Percentiles rank a stretch among this genome's conserved stretches.
These are phyloP conservation scores for Thermomyces lanuginosus DNA, from an alignment of 2,329 filamentous ascomycete genomes.

Conservation along the genomic window DNA sequence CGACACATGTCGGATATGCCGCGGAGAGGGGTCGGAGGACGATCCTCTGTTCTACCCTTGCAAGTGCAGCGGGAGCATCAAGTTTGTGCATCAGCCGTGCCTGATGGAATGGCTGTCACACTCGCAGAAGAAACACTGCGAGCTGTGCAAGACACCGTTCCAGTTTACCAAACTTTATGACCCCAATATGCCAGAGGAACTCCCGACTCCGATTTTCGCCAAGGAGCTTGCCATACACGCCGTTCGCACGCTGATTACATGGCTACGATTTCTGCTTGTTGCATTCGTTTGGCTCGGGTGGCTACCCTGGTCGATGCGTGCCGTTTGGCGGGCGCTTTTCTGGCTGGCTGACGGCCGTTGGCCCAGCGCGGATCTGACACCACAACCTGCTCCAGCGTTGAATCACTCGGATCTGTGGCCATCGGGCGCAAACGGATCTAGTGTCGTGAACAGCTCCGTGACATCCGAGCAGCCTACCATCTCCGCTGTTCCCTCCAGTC, in stretches of 20 bases:
- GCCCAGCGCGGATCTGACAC: constrained; percentile 21
- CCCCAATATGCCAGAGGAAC: constrained; percentile 72
- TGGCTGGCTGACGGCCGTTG: constrained; percentile 76
- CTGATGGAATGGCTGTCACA: constrained; percentile 98
- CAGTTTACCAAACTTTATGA: constrained; percentile 96
- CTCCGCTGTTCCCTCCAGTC: constrained; percentile 12
- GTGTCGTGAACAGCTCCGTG: constrained; percentile 9
- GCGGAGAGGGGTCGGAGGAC: constrained; percentile 63
- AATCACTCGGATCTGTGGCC: constrained; percentile 10
- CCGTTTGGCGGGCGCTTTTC: constrained; percentile 84
- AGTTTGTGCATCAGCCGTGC: constrained; percentile 94
- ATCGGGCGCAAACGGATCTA: constrained; percentile 14
- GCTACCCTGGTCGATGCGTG: constrained; percentile 79
- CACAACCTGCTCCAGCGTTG: constrained; percentile 7
- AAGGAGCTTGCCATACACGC: constrained; percentile 61
- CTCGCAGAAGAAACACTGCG: constrained; percentile 98
- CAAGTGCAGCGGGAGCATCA: constrained; percentile 98
- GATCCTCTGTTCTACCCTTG: constrained; percentile 94
- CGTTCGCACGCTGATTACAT: constrained; percentile 54
- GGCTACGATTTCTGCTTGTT: constrained; percentile 64
- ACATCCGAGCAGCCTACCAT: constrained; percentile 11
- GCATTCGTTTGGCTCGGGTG: constrained; percentile 74
- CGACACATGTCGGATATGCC: constrained; percentile 93
- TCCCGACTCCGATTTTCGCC: constrained; percentile 68
- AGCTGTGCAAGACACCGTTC: constrained; percentile 96